These are phyloP conservation scores for Entomortierella beljakovae DNA, from an alignment of 192 early-diverging fungal genomes.

Conservation along the genomic window DNA sequence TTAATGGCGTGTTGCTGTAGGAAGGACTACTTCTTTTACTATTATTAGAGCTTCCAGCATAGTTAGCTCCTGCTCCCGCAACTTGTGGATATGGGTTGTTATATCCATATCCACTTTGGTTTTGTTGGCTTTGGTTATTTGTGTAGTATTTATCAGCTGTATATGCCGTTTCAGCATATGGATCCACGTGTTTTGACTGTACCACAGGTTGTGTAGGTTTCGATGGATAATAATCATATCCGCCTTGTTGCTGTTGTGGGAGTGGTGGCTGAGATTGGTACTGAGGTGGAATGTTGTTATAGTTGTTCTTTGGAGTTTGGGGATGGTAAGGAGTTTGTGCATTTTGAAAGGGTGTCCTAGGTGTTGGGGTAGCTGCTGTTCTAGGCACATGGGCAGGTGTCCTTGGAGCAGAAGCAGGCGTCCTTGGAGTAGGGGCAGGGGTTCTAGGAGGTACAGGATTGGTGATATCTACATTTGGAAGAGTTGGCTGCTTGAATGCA, in stretches of 20 bases:
- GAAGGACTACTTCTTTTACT: background rate
- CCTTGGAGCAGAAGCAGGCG: conserved; percentile 13
- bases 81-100: background rate
- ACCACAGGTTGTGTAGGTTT: background rate
- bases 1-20: conserved; percentile 6
- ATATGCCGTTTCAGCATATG: conserved; percentile 26
- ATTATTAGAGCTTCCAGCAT: too few relatives aligned
- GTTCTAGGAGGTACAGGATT: background rate
- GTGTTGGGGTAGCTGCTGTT: conserved; percentile 1
- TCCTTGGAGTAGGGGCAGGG: conserved; percentile 10
- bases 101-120: background rate
- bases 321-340: background rate
- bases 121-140: conserved; percentile 8
- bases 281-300: background rate
- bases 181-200: conserved; percentile 1
- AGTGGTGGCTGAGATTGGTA: background rate
- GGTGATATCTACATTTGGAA: conserved; percentile 45
- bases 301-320: conserved; percentile 16
- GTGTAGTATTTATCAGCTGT: conserved; percentile 6
- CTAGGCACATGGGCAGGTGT: too few relatives aligned
- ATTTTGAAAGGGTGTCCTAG: conserved; percentile 10
- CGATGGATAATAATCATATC: conserved; percentile 29
- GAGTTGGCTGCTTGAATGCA: conserved; percentile 41
- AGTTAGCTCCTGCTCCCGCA: background rate
- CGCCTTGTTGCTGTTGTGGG: conserved; percentile 8